Evolutionary conservation across 2,329 filamentous ascomycete species (phyloP), one percentile per base, ranked within the genome.

Genomic region (Penicillium sp.): DNA sequence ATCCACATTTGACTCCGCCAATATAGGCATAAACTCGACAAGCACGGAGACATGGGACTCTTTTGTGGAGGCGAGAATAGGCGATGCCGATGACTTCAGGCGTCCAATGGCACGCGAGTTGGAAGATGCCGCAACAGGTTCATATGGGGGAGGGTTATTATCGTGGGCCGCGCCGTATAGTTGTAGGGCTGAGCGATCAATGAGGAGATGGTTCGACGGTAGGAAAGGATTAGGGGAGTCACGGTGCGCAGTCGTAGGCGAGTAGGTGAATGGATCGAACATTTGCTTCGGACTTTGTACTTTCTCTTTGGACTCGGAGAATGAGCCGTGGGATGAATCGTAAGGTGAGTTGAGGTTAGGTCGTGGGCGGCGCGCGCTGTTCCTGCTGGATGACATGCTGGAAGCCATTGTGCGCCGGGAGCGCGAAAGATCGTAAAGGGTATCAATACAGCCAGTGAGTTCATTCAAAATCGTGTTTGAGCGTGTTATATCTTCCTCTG

Each of bases 401-500:
- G 72, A 71, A 39, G 67, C 73, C 73, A 77, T 75, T n/a, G 79
- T 77, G 60, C 81, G 77, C 27, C 83, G 78, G 29, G 82, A 82
- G 51, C 80, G 75, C 6, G 84, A 86, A n/a, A 88, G 74, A 64
- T 86, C 83, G 67, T 87, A 88, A 23, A 88, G 77, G 0, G 83
- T 84, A 71, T 88, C 86, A 64, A 88, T 87, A 49, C 83, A 86
- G 4, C 79, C 81, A 8, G 83, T 86, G 57, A 88, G 72, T 61
- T 88, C 83, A 53, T 78, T 79, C 59, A 87, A 75, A n/a, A 88
- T 76, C 38, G 80, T 79, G 61, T 83, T 80, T 54, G 85, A 86
- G 53, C 82, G 79, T 39, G 73, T 73, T 51, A 83, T 82, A 73
- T 84, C 81, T 49, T 77, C 79, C 56, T 77, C 76, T 49, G 78